Conservation (phyloP, 768 basidiomycete genomes). For the Leccinum truebloodii region DNA sequence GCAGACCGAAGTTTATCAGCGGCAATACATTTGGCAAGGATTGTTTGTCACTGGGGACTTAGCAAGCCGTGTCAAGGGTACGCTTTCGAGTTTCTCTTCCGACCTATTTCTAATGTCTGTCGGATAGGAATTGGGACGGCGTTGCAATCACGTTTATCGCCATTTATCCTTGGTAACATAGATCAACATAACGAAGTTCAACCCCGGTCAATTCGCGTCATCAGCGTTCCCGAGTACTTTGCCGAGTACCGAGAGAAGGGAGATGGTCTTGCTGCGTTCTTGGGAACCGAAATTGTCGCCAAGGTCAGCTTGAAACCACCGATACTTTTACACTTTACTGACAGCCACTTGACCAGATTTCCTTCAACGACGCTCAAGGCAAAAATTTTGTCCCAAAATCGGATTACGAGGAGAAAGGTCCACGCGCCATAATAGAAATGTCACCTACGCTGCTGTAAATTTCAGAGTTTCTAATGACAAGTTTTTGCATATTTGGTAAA, state of each 20-base stretch:
- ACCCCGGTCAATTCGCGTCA: conserved; percentile 58
- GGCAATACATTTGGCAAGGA: conserved; percentile 76
- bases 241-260: conserved; percentile 87
- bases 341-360: conserved; percentile 47
- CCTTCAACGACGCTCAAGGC: conserved; percentile 67
- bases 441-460: conserved; percentile 67
- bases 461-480: background rate
- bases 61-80: conserved; percentile 71
- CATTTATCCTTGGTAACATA: conserved; percentile 58
- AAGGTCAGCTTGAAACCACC: conserved; percentile 51
- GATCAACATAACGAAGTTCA: conserved; percentile 74
- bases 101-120: background rate
- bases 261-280: conserved; percentile 76
- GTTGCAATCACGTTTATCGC: conserved; percentile 67
- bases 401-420: conserved; percentile 74
- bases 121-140: conserved; percentile 61
- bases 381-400: conserved; percentile 78
- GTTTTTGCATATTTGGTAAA: background rate
- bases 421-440: conserved; percentile 75
- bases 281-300: conserved; percentile 82
- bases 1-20: conserved; percentile 61
- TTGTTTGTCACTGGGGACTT: conserved; percentile 81
- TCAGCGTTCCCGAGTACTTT: conserved; percentile 86
- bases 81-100: conserved; percentile 8
- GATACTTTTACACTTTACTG: background rate